phyloP scores from a whole-genome alignment of 352 stramenopile genomes.

The Globisporangium alternatum region DNA sequence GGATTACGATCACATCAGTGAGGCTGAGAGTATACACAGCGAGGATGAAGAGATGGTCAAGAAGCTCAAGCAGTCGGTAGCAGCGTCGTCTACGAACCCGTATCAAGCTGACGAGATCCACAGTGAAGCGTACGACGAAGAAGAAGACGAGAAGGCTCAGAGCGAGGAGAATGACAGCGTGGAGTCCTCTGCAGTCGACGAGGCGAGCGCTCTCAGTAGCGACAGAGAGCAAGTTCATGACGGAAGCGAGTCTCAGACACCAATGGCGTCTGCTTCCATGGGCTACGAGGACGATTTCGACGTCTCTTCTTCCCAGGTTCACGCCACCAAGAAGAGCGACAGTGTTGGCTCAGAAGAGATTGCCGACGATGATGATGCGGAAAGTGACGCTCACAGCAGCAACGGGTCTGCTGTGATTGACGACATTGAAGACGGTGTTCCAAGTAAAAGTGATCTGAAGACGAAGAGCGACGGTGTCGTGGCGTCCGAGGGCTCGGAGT shows the following conservation, averaged over 20 bases:
- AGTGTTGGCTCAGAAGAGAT: slow-evolving; percentile 5
- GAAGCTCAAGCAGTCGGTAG: not conserved
- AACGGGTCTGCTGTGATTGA: not conserved
- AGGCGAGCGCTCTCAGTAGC: not conserved
- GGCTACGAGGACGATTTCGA: slow-evolving; percentile 53
- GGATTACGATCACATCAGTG: not conserved
- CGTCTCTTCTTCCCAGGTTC: slow-evolving; percentile 21
- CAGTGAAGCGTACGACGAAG: not conserved
- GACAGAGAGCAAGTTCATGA: not conserved
- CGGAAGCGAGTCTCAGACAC: not conserved
- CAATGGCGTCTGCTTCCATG: slow-evolving; percentile 17
- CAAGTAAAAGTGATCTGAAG: not conserved
- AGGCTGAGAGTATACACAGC: slow-evolving; percentile 11
- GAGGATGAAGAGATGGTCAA: not conserved
- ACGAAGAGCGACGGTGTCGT: not conserved
- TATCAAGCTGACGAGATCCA: slow-evolving; percentile 10
- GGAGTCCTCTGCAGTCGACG: not conserved
- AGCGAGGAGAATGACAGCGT: slow-evolving; percentile 9
- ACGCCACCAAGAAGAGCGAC: slow-evolving; percentile 1
- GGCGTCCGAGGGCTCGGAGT: not conserved
- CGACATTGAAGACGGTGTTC: slow-evolving; percentile 5
- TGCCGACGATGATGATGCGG: slow-evolving; percentile 1
- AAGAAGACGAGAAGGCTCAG: not conserved
- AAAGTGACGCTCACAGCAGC: not conserved
- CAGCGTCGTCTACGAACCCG: not conserved